A percentile compares a stretch with the other conserved stretches of the same genome.
Conservation (phyloP, 2,329 filamentous ascomycete species). For the Clarireedia hainanense region DNA sequence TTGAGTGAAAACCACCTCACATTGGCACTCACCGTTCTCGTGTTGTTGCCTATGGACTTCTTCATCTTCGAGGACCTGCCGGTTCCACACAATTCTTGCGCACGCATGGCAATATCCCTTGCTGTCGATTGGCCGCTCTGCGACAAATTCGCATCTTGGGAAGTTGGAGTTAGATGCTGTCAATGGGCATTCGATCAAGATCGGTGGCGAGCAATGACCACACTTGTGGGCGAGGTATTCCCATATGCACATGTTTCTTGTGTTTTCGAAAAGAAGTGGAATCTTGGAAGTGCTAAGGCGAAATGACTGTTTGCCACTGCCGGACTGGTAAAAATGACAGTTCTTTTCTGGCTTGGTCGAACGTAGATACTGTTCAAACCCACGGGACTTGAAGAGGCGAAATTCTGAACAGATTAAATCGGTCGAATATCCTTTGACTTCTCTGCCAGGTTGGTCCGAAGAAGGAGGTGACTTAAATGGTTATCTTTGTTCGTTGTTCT, state of each 20-base stretch:
- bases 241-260: constrained; percentile 37
- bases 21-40: constrained; percentile 19
- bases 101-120: constrained; percentile 26
- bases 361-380: too few relatives aligned
- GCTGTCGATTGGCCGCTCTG: constrained; percentile 18
- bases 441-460: too few relatives aligned
- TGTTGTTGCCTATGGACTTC: constrained; percentile 20
- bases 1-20: constrained; percentile 21
- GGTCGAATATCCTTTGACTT: too few relatives aligned
- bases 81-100: constrained; percentile 26
- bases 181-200: constrained; percentile 36
- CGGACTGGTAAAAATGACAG: too few relatives aligned
- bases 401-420: too few relatives aligned
- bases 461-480: too few relatives aligned
- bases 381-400: too few relatives aligned
- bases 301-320: too few relatives aligned
- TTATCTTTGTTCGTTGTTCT: too few relatives aligned
- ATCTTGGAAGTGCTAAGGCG: too few relatives aligned
- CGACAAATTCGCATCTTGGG: constrained; percentile 24
- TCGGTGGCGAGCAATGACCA: constrained; percentile 37
- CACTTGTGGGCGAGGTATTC: constrained; percentile 41
- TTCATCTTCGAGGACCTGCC: constrained; percentile 19
- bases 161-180: constrained; percentile 18
- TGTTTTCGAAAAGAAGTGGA: background rate
- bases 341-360: too few relatives aligned